Evolutionary conservation across 2,329 filamentous ascomycete species (phyloP).

Genomic region (Xylaria sp.): DNA sequence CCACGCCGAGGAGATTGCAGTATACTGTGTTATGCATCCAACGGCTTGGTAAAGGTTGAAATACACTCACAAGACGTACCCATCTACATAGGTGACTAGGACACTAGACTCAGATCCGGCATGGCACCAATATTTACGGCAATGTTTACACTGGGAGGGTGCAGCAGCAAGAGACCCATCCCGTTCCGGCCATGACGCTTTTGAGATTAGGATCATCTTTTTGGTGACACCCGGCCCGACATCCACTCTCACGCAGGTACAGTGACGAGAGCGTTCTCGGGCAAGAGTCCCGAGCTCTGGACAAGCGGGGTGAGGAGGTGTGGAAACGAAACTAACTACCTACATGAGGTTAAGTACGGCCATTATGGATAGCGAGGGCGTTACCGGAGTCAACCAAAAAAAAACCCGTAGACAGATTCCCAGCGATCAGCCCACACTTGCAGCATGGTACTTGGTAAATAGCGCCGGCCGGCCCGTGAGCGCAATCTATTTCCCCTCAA

Average conservation of each 20-base stretch:
- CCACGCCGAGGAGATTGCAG: not conserved
- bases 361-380: constrained; percentile 4
- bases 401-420: not conserved
- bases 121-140: not conserved
- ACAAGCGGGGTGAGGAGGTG: constrained; percentile 20
- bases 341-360: not conserved
- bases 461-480: constrained; percentile 17
- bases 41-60: not conserved
- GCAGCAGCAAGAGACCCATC: not conserved
- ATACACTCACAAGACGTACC: not conserved
- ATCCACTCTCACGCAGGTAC: constrained; percentile 23
- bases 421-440: constrained; percentile 22
- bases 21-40: not conserved
- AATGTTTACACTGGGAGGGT: not conserved
- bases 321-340: constrained; percentile 10
- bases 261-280: constrained; percentile 16
- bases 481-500: constrained; percentile 3
- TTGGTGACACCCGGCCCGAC: constrained; percentile 29
- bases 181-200: not conserved
- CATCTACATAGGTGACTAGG: not conserved
- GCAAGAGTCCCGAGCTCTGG: constrained; percentile 22
- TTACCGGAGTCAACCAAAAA: constrained; percentile 3
- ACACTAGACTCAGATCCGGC: not conserved
- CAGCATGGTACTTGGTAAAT: constrained; percentile 22
- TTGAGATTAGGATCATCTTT: constrained; percentile 31